Evolutionary conservation across 2,329 filamentous ascomycete genomes (phyloP).

Genomic region (Chaetoscypha palmicola): DNA sequence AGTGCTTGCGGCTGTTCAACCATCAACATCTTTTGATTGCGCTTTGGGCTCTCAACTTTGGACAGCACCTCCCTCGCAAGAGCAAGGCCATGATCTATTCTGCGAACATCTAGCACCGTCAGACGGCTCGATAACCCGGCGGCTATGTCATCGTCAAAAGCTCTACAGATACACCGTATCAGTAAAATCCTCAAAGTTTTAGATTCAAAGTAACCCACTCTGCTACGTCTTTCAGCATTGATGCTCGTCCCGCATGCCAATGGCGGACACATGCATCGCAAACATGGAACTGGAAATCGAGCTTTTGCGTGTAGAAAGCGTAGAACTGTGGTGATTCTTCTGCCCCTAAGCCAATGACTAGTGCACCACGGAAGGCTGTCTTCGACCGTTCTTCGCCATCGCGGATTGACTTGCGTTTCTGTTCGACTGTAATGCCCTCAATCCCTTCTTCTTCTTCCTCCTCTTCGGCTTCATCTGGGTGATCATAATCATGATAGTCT

Average conservation of each 20-base stretch:
- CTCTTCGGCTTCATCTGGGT: conserved; percentile 38
- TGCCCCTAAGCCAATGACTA: conserved; percentile 60
- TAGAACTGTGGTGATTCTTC: conserved; percentile 52
- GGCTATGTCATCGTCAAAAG: conserved; percentile 43
- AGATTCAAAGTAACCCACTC: conserved; percentile 44
- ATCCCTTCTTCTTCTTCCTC: not conserved
- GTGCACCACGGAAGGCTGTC: conserved; percentile 58
- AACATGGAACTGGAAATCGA: conserved; percentile 51
- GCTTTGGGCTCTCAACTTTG: conserved; percentile 19
- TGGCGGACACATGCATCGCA: conserved; percentile 67
- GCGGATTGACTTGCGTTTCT: conserved; percentile 47
- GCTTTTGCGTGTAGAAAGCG: conserved; percentile 48
- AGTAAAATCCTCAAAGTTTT: conserved; percentile 7
- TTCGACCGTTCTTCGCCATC: conserved; percentile 50
- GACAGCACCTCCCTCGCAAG: conserved; percentile 48
- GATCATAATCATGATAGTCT: conserved; percentile 58
- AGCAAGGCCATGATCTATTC: conserved; percentile 54
- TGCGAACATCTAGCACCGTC: conserved; percentile 51
- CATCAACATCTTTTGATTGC: conserved; percentile 25
- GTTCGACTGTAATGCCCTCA: conserved; percentile 40
- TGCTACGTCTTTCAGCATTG: conserved; percentile 54
- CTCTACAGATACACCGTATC: conserved; percentile 15
- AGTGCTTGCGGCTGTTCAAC: conserved; percentile 51
- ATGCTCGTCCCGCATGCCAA: conserved; percentile 64
- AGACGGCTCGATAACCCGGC: conserved; percentile 48